Evolutionary conservation across 257 asterid species (phyloP), one percentile per base, ranked within the genome.

Genomic region (Scutellaria galericulata): DNA sequence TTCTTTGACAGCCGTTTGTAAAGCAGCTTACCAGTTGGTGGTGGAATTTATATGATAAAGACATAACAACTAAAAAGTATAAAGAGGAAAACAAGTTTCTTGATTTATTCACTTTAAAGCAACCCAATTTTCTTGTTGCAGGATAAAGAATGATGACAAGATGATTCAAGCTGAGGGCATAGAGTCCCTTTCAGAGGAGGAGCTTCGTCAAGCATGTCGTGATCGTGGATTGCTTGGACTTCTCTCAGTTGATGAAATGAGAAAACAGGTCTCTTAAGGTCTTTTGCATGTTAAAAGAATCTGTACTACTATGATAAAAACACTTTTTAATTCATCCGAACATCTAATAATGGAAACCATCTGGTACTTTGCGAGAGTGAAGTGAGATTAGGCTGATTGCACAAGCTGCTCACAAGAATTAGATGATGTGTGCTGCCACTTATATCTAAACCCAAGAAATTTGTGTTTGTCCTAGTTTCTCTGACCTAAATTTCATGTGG

Each of bases 121-220:
- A 55, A 37, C 75, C 27, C 61, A 44, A 9, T 46, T 78, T 63
- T 56, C 61, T 62, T 66, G 69, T 63, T 66, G 47, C 84, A 95
- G 99, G 84, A 90, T 92, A 77, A 95, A 95, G 84, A 69, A 79
- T 12, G 99, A 95, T 73, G 99, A 95, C 73, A 85, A 82, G 70
- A 81, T 92, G 91, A 95, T 95, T 82, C 93, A 87, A 82, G 86
- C 90, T 8, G 99, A 95, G 85, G 99, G 99, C 68, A 79, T 95
- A 67, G 96, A 88, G 27, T 84, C 97, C 73, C 95, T 95, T 75
- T 87, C 97, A 13, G 98, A 95, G 79, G 96, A 91, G 75, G 99
- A 95, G 85, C 96, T 95, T 42, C 97, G 98, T 78, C 96, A 95
- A 82, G 98, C 93, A 73, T 91, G 99, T 66, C 85, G 97, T 71